Evolutionary conservation across 345 rosid genomes (phyloP), one percentile per base, ranked within the genome.

Genomic region (Populus nigra): DNA sequence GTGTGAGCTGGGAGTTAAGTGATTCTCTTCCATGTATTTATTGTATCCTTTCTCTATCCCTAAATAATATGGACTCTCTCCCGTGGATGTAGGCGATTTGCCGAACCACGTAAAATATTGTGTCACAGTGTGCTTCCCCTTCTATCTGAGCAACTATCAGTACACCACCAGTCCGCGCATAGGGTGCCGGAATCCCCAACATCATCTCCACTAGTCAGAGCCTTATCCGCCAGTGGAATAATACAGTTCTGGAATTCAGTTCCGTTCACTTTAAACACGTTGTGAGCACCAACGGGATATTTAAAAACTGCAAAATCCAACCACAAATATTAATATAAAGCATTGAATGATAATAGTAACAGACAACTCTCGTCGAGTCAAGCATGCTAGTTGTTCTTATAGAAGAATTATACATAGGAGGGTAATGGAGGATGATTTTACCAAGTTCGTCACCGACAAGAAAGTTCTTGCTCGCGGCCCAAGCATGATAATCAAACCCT

Each of bases 371-470:
- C n/a, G 7, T 4, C 17, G 8, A 33, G 1, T 10, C 3, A 53
- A 68, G 38, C 8, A 4, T 33, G 35, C 12, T 35, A 33, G 33
- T 3, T 47, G 39, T 76, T 7, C 2, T 66, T 12, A 47, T 49
- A 27, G 65, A 38, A 23, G 1, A 55, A 20, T 31, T 31, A 3
- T 31, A 31, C 31, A 2, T 0, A 2, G 27, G 27, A 27, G 31
- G 31, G 31, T 2, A 33, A 5, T 25, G 7, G 16, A 47, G 1
- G 2, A n/a, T 35, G 23, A 16, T 8, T 63, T 55, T 71, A 85
- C 86, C 71, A 31, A 86, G 83, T 66, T 73, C 69, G 71, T 88
- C 88, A 4, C 88, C 86, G 23, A 85, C 83, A 1, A 5, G 75
- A 41, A 86, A 81, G 27, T 68, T 35, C 50, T 78, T 86, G 69